These are phyloP conservation scores for Nicotiana undulata DNA, from an alignment of 257 asterid genomes.

Conservation along the genomic window DNA sequence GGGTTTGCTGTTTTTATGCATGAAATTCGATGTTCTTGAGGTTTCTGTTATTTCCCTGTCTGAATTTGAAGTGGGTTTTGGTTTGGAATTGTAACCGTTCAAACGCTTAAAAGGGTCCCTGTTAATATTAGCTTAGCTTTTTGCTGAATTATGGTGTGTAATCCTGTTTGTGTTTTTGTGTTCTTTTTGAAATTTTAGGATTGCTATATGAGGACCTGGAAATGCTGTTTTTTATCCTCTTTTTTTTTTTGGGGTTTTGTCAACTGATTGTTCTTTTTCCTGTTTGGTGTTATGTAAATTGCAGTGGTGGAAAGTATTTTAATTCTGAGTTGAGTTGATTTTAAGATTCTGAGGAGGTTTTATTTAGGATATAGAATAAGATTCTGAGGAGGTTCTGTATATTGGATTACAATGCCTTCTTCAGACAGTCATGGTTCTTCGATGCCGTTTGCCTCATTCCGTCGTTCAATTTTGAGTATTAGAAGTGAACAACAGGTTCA, in stretches of 20 bases:
- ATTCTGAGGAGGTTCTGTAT: slow-evolving; percentile 17
- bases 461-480: slow-evolving; percentile 57
- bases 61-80: slow-evolving; percentile 2
- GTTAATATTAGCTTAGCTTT: not conserved
- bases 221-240: not conserved
- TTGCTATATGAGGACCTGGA: not conserved
- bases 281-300: not conserved
- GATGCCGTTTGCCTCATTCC: slow-evolving; percentile 70
- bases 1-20: not conserved
- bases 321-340: not conserved
- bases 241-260: not conserved
- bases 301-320: not conserved
- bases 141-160: slow-evolving; percentile 3
- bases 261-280: not conserved
- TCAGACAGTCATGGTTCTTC: slow-evolving; percentile 50
- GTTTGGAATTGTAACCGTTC: not conserved
- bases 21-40: not conserved
- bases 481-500: slow-evolving; percentile 61
- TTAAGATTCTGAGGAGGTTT: slow-evolving; percentile 7
- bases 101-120: not conserved
- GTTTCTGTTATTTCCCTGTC: not conserved
- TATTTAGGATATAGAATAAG: not conserved
- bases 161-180: not conserved
- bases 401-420: slow-evolving; percentile 54
- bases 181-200: not conserved